Percentiles rank a stretch among this genome's conserved stretches.
Evolutionary conservation across 1,139 yeast species (phyloP).

Genomic region (Saccharomyces uvarum): DNA sequence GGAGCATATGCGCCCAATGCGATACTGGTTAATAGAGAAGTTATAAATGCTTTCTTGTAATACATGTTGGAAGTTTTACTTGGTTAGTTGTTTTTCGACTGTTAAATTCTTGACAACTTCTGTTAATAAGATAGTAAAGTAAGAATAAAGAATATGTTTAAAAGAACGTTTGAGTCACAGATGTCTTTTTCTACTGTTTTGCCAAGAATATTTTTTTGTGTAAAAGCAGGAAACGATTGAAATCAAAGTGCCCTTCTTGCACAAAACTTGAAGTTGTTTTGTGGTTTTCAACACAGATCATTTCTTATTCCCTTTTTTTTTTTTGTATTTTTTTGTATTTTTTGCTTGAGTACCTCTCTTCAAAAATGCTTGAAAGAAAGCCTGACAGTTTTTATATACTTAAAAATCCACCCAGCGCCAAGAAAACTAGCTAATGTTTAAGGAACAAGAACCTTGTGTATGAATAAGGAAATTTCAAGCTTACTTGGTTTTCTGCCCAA

Average conservation of each 20-base stretch:
- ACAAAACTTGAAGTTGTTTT: neutral
- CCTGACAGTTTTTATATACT: too few species aligned
- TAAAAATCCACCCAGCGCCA: too few species aligned
- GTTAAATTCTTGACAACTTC: neutral
- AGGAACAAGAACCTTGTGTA: neutral
- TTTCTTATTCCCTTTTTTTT: neutral
- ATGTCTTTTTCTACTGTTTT: neutral
- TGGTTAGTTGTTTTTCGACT: neutral
- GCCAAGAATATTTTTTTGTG: neutral
- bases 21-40: slow-evolving; percentile 24
- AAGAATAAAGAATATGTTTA: neutral
- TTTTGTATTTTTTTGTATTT: neutral
- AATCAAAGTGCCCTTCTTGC: neutral
- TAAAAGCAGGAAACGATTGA: neutral
- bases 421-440: too few species aligned
- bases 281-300: neutral
- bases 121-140: neutral
- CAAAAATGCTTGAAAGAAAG: too few species aligned
- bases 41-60: slow-evolving; percentile 25
- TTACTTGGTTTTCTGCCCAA: neutral
- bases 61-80: slow-evolving; percentile 20
- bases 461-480: neutral
- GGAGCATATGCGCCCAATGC: slow-evolving; percentile 35
- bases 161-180: neutral
- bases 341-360: too few species aligned